A percentile compares a stretch with the other conserved stretches of the same genome.
These are phyloP conservation scores for Spathaspora sp. DNA, from an alignment of 805 yeast genomes.

Conservation along the genomic window DNA sequence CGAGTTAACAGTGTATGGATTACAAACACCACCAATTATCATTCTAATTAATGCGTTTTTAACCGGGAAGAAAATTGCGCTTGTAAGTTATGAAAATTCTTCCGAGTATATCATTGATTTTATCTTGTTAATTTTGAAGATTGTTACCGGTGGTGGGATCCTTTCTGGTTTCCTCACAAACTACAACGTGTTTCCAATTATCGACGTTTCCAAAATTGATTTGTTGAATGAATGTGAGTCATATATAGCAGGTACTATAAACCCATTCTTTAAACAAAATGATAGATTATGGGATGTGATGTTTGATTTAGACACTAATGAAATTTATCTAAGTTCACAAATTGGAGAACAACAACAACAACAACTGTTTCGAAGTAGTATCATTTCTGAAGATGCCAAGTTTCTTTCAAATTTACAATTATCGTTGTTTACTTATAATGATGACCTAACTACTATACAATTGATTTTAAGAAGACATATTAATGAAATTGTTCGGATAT, in stretches of 20 bases:
- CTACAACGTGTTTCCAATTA: slow-evolving; percentile 51
- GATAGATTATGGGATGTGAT: slow-evolving; percentile 57
- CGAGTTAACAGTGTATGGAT: slow-evolving; percentile 51
- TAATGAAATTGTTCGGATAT: slow-evolving; percentile 37
- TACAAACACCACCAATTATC: slow-evolving; percentile 46
- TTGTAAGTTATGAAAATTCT: slow-evolving; percentile 37
- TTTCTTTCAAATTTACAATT: slow-evolving; percentile 40
- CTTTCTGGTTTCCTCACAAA: slow-evolving; percentile 35
- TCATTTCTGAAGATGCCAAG: slow-evolving; percentile 42
- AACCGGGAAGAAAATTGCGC: slow-evolving; percentile 37
- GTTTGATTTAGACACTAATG: slow-evolving; percentile 55
- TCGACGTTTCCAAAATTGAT: slow-evolving; percentile 59
- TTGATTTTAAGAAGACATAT: slow-evolving; percentile 41
- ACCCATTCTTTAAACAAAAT: slow-evolving; percentile 56
- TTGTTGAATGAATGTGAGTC: slow-evolving; percentile 37
- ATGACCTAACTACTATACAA: slow-evolving; percentile 44
- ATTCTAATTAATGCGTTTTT: slow-evolving; percentile 34
- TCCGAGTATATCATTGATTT: slow-evolving; percentile 40
- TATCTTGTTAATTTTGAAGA: slow-evolving; percentile 35
- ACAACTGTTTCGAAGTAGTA: slow-evolving; percentile 27
- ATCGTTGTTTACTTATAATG: slow-evolving; percentile 42
- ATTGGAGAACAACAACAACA: slow-evolving; percentile 5
- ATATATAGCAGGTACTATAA: slow-evolving; percentile 65
- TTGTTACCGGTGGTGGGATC: slow-evolving; percentile 42
- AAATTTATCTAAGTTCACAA: slow-evolving; percentile 28